phyloP scores from a whole-genome alignment of 2,329 filamentous ascomycete genomes.

The Xylariaceae sp. region DNA sequence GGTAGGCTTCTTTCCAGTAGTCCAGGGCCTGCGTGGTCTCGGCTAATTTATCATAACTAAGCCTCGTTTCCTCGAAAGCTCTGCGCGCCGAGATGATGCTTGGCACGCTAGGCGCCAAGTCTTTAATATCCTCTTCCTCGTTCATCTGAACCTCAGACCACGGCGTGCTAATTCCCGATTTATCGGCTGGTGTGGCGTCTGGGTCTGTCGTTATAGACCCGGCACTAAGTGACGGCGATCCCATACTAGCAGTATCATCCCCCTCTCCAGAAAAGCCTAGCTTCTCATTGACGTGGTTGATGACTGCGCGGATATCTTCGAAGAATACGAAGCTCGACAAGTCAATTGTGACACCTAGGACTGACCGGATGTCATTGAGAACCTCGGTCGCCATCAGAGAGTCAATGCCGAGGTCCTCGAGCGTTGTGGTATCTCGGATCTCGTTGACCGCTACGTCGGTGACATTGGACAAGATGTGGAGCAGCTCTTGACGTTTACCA shows the following conservation, averaged over 20 bases:
- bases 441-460: conserved; percentile 17
- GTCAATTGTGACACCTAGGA: conserved; percentile 14
- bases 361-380: conserved; percentile 16
- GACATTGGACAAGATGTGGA: conserved; percentile 17
- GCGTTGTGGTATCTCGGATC: conserved; percentile 7
- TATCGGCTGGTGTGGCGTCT: neutral
- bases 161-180: neutral
- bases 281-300: conserved; percentile 11
- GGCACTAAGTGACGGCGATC: neutral
- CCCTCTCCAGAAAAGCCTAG: conserved; percentile 7
- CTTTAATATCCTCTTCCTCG: neutral
- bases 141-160: neutral
- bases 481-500: conserved; percentile 8
- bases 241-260: conserved; percentile 1
- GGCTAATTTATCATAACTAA: neutral
- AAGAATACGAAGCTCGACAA: conserved; percentile 17
- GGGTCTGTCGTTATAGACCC: neutral
- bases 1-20: neutral
- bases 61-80: neutral
- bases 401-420: conserved; percentile 19
- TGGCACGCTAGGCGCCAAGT: neutral
- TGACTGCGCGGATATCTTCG: conserved; percentile 8
- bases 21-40: neutral
- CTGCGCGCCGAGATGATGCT: neutral
- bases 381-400: conserved; percentile 21